Percentiles rank a stretch among this genome's conserved stretches.
Conservation (phyloP, 2,329 filamentous ascomycete species). For the Cladobotryum protrusum region DNA sequence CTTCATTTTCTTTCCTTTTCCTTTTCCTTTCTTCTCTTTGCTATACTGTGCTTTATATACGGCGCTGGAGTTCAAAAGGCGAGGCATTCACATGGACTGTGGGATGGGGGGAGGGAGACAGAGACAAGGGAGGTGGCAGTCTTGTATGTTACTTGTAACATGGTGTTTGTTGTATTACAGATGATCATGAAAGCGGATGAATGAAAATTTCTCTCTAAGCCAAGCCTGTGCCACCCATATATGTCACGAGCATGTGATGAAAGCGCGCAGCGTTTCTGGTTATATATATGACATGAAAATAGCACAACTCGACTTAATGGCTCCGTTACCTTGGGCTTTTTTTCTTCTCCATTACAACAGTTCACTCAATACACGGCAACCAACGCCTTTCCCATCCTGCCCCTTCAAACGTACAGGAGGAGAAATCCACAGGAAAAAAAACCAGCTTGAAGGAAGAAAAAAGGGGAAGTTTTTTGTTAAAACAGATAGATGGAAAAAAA, state of each 20-base stretch:
- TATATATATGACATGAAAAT: too few relatives aligned
- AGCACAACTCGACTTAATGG: background rate
- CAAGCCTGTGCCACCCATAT: too few relatives aligned
- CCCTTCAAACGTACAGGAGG: background rate
- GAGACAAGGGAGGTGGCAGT: background rate
- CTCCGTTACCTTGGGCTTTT: constrained; percentile 4
- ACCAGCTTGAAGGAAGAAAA: background rate
- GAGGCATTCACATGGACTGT: too few relatives aligned
- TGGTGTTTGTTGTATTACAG: too few relatives aligned
- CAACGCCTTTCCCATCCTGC: background rate
- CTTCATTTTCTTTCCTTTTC: background rate
- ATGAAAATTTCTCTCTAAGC: background rate
- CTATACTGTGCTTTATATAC: background rate
- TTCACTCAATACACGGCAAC: background rate
- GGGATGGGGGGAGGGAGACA: too few relatives aligned
- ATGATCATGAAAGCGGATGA: too few relatives aligned
- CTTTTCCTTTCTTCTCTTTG: constrained; percentile 1
- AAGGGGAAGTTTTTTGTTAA: background rate
- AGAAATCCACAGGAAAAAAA: background rate
- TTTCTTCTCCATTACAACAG: constrained; percentile 11
- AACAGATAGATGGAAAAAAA: background rate
- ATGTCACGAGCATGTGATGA: too few relatives aligned
- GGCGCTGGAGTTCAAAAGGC: background rate
- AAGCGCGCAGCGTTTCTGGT: too few relatives aligned
- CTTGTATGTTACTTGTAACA: too few relatives aligned